phyloP scores from a whole-genome alignment of 2,329 filamentous ascomycete species.

The Chaetomiaceae sp. region DNA sequence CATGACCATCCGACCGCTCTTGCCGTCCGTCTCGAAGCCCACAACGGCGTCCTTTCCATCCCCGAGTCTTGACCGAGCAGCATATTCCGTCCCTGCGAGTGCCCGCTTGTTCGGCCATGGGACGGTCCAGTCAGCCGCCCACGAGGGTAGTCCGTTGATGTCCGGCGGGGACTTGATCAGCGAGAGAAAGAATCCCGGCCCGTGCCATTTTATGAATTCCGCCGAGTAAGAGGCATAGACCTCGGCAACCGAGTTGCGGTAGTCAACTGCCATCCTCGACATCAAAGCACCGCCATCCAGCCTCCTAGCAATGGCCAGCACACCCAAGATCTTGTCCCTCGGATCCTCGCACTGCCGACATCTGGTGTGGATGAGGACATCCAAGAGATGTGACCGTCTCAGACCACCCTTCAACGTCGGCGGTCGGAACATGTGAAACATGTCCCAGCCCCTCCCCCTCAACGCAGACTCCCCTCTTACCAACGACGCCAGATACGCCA shows the following conservation, averaged over 20 bases:
- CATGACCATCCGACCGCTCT: background rate
- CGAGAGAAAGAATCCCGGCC: conserved; percentile 12
- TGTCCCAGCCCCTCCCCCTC: background rate
- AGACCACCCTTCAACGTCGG: background rate
- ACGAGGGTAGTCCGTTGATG: conserved; percentile 5
- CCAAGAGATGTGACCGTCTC: background rate
- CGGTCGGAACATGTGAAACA: background rate
- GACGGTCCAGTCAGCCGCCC: conserved; percentile 13
- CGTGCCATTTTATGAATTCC: conserved; percentile 6
- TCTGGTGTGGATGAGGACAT: conserved; percentile 6
- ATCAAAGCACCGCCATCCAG: background rate
- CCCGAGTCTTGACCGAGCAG: background rate
- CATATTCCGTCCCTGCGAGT: background rate
- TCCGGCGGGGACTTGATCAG: conserved; percentile 6
- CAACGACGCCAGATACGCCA: conserved; percentile 7
- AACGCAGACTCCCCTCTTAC: background rate
- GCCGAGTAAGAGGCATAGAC: conserved; percentile 9
- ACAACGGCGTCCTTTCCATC: conserved; percentile 1
- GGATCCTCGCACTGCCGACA: conserved; percentile 8
- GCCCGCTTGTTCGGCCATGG: conserved; percentile 9
- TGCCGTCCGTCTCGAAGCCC: conserved; percentile 1
- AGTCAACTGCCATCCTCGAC: background rate
- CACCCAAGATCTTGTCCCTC: conserved; percentile 9
- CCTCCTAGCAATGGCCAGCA: conserved; percentile 2
- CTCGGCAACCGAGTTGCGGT: background rate